A percentile compares a stretch with the other conserved stretches of the same genome.
Evolutionary conservation across 1,284 basidiomycete species (phyloP).

Genomic region (Rhodotorula glutinis): DNA sequence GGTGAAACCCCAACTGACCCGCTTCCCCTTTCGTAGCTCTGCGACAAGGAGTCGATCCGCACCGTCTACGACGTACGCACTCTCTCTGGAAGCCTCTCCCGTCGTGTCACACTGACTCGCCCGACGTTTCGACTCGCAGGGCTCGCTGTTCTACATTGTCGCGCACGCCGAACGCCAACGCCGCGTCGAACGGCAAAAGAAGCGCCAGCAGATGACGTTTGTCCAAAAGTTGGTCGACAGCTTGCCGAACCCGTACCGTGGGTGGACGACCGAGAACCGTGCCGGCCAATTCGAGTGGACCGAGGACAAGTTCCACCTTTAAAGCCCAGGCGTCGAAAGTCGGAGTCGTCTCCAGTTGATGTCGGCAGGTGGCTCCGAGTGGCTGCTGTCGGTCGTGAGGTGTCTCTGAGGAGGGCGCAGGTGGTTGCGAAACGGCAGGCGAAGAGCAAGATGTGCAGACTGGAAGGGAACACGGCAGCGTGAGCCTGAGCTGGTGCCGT

Average conservation of each 20-base stretch:
- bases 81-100: not conserved
- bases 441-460: not conserved
- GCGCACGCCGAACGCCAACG: conserved; percentile 24
- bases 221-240: not conserved
- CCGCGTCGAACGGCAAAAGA: not conserved
- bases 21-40: not conserved
- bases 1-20: not conserved
- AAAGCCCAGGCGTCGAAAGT: not conserved
- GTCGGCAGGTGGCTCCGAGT: no score
- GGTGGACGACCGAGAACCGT: conserved; percentile 33
- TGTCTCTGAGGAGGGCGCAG: not conserved
- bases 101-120: not conserved
- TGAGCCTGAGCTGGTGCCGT: no score
- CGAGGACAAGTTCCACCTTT: conserved; percentile 11
- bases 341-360: no score
- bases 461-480: no score
- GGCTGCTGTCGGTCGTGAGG: no score
- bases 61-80: conserved; percentile 26
- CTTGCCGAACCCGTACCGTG: conserved; percentile 18
- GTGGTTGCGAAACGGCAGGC: not conserved
- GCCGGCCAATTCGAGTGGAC: conserved; percentile 21
- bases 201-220: conserved; percentile 16
- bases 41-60: conserved; percentile 33
- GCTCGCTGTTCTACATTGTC: conserved; percentile 30
- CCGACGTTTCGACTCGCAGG: conserved; percentile 4